A percentile compares a stretch with the other conserved stretches of the same genome.
phyloP scores from a whole-genome alignment of 257 asterid genomes.

The Capsicum rhomboideum region DNA sequence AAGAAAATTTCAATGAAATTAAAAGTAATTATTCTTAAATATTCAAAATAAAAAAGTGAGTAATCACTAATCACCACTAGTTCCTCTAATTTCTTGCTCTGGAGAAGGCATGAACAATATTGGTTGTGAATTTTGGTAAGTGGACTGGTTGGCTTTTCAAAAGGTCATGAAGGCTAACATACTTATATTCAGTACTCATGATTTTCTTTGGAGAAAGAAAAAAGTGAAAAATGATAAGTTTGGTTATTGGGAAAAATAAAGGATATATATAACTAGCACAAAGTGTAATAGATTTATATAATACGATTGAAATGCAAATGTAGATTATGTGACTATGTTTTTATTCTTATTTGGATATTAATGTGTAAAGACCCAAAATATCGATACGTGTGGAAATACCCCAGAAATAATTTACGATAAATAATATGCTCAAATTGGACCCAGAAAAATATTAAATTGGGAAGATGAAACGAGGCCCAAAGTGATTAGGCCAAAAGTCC shows the following conservation, averaged over 20 bases:
- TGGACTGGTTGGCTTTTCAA: background rate
- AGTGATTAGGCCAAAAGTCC: too few species aligned
- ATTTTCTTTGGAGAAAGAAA: background rate
- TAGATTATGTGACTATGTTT: background rate
- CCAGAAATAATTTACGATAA: too few species aligned
- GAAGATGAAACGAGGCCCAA: too few species aligned
- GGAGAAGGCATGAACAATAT: background rate
- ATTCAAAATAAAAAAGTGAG: background rate
- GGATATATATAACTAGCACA: background rate
- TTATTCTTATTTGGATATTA: background rate
- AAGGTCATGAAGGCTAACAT: slow-evolving; percentile 5
- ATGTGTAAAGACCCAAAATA: too few species aligned
- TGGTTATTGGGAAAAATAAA: background rate
- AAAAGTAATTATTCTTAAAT: too few species aligned
- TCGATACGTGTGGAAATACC: too few species aligned
- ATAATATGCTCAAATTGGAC: too few species aligned
- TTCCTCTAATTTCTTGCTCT: background rate
- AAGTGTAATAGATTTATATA: background rate
- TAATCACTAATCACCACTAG: background rate
- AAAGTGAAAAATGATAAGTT: background rate
- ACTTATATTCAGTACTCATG: background rate
- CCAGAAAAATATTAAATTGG: too few species aligned
- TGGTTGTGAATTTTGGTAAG: background rate
- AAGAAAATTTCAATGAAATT: too few species aligned
- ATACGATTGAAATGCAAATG: background rate